Evolutionary conservation across 2,329 filamentous ascomycete genomes (phyloP).

Genomic region (Emericellopsis cladophorae): DNA sequence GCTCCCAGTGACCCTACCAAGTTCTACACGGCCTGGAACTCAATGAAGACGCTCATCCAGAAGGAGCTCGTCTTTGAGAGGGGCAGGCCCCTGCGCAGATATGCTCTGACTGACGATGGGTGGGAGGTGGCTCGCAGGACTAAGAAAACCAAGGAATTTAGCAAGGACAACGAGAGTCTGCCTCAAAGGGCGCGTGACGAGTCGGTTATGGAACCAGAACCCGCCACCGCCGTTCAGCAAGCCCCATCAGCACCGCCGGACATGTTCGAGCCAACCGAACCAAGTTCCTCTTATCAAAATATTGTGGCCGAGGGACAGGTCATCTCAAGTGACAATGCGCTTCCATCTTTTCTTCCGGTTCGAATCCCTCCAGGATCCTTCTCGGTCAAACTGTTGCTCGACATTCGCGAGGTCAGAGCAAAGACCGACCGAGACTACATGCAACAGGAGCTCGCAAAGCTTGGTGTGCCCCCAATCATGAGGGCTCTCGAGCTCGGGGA

Average conservation of each 20-base stretch:
- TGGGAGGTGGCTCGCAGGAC: slow-evolving; percentile 62
- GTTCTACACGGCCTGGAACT: slow-evolving; percentile 72
- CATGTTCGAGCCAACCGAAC: background rate
- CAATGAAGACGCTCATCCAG: slow-evolving; percentile 61
- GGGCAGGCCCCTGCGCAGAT: slow-evolving; percentile 54
- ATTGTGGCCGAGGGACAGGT: slow-evolving; percentile 7
- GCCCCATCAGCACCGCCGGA: background rate
- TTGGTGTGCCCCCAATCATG: slow-evolving; percentile 52
- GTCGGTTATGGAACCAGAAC: background rate
- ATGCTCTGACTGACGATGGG: slow-evolving; percentile 63
- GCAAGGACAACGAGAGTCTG: no score
- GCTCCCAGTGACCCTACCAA: slow-evolving; percentile 53
- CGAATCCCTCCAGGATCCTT: slow-evolving; percentile 52
- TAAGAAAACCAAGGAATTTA: slow-evolving; percentile 25
- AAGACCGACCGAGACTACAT: slow-evolving; percentile 68
- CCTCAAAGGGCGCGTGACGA: slow-evolving; percentile 8
- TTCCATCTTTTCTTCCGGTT: slow-evolving; percentile 46
- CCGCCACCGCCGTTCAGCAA: no score
- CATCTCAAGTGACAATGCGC: slow-evolving; percentile 11
- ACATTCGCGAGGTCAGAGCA: slow-evolving; percentile 62
- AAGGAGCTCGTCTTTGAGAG: slow-evolving; percentile 65
- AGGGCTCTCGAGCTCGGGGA: slow-evolving; percentile 62
- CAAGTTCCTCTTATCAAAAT: slow-evolving; percentile 1
- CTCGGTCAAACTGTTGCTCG: slow-evolving; percentile 59
- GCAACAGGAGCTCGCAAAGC: slow-evolving; percentile 55